phyloP scores from a whole-genome alignment of 495 filamentous ascomycete genomes.

The Aspergillus indologenus region DNA sequence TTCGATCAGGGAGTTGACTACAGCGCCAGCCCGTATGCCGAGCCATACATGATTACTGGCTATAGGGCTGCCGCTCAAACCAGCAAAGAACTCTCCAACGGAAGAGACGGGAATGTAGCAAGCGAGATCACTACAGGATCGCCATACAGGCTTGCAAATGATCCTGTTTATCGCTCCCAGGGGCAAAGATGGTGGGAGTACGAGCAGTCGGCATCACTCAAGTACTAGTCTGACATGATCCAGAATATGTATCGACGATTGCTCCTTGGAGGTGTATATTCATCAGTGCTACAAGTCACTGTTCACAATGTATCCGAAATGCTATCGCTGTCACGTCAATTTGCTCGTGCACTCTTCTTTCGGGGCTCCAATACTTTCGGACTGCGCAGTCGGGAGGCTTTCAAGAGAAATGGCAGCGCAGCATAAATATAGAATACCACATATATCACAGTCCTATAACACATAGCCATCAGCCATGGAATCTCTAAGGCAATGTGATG shows the following conservation, averaged over 20 bases:
- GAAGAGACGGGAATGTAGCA: constrained; percentile 12
- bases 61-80: constrained; percentile 56
- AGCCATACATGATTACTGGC: constrained; percentile 70
- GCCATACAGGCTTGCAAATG: constrained; percentile 53
- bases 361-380: too few species aligned
- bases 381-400: too few species aligned
- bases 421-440: too few species aligned
- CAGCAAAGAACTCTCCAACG: constrained; percentile 46
- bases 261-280: not conserved
- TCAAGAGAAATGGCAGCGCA: too few species aligned
- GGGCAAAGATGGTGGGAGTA: constrained; percentile 47
- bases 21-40: constrained; percentile 39
- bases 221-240: constrained; percentile 55
- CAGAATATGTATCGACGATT: constrained; percentile 38
- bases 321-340: too few species aligned
- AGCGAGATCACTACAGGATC: constrained; percentile 38
- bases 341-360: too few species aligned
- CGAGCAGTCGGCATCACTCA: constrained; percentile 45
- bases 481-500: too few species aligned
- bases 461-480: too few species aligned
- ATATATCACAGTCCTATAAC: too few species aligned
- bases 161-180: constrained; percentile 56
- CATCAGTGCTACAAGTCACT: too few species aligned
- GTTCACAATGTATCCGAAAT: too few species aligned
- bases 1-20: constrained; percentile 26